Percentiles rank a stretch among this genome's conserved stretches.
These are phyloP conservation scores for Pseudogymnoascus sp. DNA, from an alignment of 2,329 filamentous ascomycete species.

Conservation along the genomic window DNA sequence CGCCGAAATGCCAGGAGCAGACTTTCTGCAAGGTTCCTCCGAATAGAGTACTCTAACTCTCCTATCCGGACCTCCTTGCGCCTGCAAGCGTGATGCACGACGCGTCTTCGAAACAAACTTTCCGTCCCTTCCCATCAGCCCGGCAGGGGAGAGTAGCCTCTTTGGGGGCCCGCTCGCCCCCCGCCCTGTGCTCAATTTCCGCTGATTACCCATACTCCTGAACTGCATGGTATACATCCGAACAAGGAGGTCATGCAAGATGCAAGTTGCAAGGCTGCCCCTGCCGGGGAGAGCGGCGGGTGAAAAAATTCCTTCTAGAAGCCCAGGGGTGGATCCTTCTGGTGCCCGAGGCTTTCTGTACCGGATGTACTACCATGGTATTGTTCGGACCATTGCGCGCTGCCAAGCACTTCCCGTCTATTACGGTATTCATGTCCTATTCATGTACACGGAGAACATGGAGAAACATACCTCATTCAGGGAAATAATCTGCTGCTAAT, in stretches of 20 bases:
- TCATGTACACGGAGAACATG: background rate
- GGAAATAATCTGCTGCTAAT: slow-evolving; percentile 7
- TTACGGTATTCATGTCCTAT: background rate
- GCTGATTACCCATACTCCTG: background rate
- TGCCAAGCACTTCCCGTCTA: slow-evolving; percentile 2
- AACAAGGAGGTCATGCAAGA: background rate
- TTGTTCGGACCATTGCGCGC: background rate
- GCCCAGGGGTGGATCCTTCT: slow-evolving; percentile 5
- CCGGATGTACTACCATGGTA: background rate
- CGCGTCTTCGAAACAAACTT: slow-evolving; percentile 8
- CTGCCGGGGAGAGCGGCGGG: background rate
- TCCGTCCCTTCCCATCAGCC: slow-evolving; percentile 1
- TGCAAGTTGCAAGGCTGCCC: background rate
- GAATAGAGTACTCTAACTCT: background rate
- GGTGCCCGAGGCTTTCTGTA: background rate
- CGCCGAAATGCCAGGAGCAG: slow-evolving; percentile 1
- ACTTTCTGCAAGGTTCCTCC: slow-evolving; percentile 3
- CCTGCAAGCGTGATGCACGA: background rate
- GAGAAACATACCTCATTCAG: slow-evolving; percentile 1
- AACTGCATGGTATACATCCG: background rate
- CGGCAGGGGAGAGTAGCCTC: background rate
- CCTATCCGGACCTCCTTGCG: slow-evolving; percentile 1
- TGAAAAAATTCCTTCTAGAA: slow-evolving; percentile 5
- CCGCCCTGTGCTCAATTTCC: slow-evolving; percentile 7
- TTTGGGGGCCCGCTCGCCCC: background rate